A percentile compares a stretch with the other conserved stretches of the same genome.
Evolutionary conservation across 78 protist species (phyloP).

Genomic region (Cavenderia fasciculata): DNA sequence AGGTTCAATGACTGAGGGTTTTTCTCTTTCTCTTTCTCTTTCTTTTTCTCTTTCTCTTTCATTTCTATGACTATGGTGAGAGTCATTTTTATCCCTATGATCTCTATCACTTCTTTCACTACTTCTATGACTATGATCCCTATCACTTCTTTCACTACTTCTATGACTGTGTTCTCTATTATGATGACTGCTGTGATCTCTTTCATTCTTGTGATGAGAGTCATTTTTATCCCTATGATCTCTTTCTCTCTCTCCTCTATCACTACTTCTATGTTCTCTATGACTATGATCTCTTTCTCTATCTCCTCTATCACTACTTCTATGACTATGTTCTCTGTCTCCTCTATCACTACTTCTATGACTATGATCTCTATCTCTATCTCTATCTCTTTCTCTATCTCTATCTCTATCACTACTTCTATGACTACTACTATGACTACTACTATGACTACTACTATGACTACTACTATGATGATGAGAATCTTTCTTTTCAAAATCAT

Average conservation of each 20-base stretch:
- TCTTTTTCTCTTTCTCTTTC: background rate
- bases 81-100: background rate
- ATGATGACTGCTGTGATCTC: too few species aligned
- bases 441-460: too few species aligned
- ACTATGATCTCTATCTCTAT: background rate
- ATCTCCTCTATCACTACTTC: background rate
- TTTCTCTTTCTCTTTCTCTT: background rate
- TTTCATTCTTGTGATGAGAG: background rate
- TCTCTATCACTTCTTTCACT: slow-evolving; percentile 1
- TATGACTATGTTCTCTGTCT: background rate
- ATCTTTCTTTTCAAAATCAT: too few species aligned
- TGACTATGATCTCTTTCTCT: background rate
- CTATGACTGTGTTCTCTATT: too few species aligned
- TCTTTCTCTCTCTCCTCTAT: background rate
- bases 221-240: background rate
- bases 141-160: background rate
- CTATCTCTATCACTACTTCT: background rate
- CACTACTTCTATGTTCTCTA: background rate
- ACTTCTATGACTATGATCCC: background rate
- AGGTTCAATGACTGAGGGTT: background rate
- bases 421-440: too few species aligned
- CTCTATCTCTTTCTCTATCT: background rate
- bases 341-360: too few species aligned
- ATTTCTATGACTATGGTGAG: background rate
- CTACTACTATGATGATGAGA: too few species aligned